These are phyloP conservation scores for Calvatia gigantea DNA, from an alignment of 768 basidiomycete species.

Conservation along the genomic window DNA sequence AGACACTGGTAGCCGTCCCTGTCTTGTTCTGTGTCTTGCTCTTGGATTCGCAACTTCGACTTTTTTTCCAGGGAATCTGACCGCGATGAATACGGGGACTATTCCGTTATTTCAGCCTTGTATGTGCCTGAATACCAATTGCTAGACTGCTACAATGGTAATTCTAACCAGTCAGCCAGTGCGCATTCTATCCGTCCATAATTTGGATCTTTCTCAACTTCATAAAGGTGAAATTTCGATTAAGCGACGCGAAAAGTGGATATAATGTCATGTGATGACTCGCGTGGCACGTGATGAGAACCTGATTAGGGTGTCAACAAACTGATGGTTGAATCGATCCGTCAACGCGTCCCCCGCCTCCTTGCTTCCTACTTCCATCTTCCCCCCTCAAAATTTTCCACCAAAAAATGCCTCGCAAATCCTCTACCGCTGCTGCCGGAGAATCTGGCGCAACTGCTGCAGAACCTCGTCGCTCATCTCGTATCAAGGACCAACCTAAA, in stretches of 20 bases:
- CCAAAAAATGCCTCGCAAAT: conserved; percentile 68
- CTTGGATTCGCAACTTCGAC: too few relatives aligned
- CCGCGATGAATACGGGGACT: too few relatives aligned
- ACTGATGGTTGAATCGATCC: conserved; percentile 30
- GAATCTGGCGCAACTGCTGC: conserved; percentile 35
- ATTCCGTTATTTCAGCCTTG: too few relatives aligned
- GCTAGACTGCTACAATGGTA: too few relatives aligned
- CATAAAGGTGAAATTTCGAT: too few relatives aligned
- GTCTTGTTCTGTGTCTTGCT: too few relatives aligned
- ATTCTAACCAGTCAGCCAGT: too few relatives aligned
- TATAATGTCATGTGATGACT: conserved; percentile 18
- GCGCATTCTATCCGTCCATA: too few relatives aligned
- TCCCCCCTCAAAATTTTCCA: conserved; percentile 9
- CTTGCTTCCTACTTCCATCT: conserved; percentile 20
- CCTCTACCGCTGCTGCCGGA: conserved; percentile 41
- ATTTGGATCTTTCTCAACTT: too few relatives aligned
- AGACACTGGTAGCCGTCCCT: too few relatives aligned
- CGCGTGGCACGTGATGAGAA: conserved; percentile 33
- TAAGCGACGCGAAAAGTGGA: not conserved
- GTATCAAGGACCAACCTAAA: conserved; percentile 73
- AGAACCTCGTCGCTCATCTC: conserved; percentile 67
- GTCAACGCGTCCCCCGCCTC: conserved; percentile 26
- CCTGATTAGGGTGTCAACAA: conserved; percentile 26
- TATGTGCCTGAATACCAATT: too few relatives aligned
- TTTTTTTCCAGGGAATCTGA: too few relatives aligned